A percentile compares a stretch with the other conserved stretches of the same genome.
These are phyloP conservation scores for Phaeotremella fagi DNA, from an alignment of 768 basidiomycete species.

Conservation along the genomic window DNA sequence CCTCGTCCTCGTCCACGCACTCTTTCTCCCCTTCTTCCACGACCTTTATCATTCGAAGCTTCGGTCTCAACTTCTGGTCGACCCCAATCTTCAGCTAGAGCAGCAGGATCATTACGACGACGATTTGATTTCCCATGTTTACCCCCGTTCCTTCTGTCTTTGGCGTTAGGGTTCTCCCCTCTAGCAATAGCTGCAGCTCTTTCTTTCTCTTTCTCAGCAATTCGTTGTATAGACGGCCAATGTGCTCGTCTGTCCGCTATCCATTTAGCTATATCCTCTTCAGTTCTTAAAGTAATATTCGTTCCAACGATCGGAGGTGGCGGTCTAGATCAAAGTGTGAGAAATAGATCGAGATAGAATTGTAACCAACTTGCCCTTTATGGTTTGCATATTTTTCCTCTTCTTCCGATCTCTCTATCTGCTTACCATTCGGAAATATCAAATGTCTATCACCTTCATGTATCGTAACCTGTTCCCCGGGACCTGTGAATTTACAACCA, in stretches of 20 bases:
- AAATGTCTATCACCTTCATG: slow-evolving; percentile 50
- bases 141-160: slow-evolving; percentile 17
- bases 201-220: slow-evolving; percentile 77
- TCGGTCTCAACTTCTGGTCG: neutral
- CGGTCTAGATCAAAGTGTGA: too few species aligned
- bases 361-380: slow-evolving; percentile 39
- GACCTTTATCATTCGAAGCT: neutral
- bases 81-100: slow-evolving; percentile 28
- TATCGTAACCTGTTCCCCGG: slow-evolving; percentile 39
- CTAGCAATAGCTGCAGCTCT: slow-evolving; percentile 71
- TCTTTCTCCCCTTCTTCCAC: slow-evolving; percentile 7
- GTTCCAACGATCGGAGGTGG: slow-evolving; percentile 57
- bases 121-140: slow-evolving; percentile 3
- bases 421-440: slow-evolving; percentile 40
- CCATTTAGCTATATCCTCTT: slow-evolving; percentile 78
- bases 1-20: slow-evolving; percentile 35
- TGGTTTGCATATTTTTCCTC: slow-evolving; percentile 37
- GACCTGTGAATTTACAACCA: slow-evolving; percentile 45
- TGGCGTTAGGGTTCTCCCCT: slow-evolving; percentile 55
- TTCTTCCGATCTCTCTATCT: slow-evolving; percentile 41
- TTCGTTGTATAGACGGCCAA: slow-evolving; percentile 67
- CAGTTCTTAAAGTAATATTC: slow-evolving; percentile 67
- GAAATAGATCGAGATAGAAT: neutral
- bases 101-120: slow-evolving; percentile 18
- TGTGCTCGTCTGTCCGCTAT: slow-evolving; percentile 79